Base-by-base conservation (phyloP, 192 early-diverging fungal genomes). In the Rhizophagus clarus region DNA sequence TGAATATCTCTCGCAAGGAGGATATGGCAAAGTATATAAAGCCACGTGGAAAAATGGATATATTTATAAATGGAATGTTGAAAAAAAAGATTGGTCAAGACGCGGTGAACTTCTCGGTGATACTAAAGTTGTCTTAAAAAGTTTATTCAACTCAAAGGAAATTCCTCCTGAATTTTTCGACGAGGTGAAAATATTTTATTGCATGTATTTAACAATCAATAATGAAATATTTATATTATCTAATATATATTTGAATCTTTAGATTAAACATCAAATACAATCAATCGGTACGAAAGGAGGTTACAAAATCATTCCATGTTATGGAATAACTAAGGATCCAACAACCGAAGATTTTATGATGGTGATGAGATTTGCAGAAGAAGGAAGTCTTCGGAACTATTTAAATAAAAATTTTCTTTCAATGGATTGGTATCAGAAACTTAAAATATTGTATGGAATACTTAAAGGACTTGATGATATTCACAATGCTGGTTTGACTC, bases 241-340 rank as follows among this genome's bases (percentile, higher is more conserved):
- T 0, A 7, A 45, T 45, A 45, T 45, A 9, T 4, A 45, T 12
- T 45, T 0, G 12, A 45, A 45, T 4, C 42, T 45, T 45, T 45
- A 74, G 45, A 74, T 74, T 51, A 51, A 26, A 32, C 26, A 74
- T 74, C 72, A 74, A 12, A 26, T 22, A 74, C 22, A 17, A 47
- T 74, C 34, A 47, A 22, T 70, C 11, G 68, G 22, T 20, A 12
- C 45, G 9, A 28, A n/a, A 51, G 47, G 26, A 29, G 26, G 47
- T 4, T 51, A 74, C 28, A 56, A 29, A 74, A 74, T 74, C n/a
- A 37, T 74, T 51, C 72, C 37, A 51, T 74, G 72, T 51, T 74
- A 74, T 24, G 72, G 72, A 28, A 74, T 74, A 32, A 32, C 72
- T 15, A 26, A 74, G 45, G 72, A 74, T n/a, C 72, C 72, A 32